Evolutionary conservation across 179 eudicot genomes (phyloP).

Genomic region (Amaranthus tricolor): DNA sequence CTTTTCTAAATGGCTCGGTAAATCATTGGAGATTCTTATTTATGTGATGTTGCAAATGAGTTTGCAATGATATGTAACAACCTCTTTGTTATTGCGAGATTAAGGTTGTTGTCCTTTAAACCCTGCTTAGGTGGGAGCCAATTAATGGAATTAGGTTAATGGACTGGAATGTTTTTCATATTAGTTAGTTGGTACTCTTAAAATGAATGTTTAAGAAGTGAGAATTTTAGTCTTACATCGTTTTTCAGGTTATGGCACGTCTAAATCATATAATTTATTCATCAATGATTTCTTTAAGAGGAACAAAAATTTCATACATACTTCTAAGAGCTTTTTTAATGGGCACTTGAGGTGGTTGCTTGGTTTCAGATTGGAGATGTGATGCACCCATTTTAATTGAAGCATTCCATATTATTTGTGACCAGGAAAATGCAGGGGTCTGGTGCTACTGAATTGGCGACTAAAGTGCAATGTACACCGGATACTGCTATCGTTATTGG

Average conservation of each 20-base stretch:
- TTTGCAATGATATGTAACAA: no score
- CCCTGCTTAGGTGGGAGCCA: no score
- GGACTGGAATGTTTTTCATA: no score
- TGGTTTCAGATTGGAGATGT: not conserved
- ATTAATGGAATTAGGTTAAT: no score
- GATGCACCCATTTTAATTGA: not conserved
- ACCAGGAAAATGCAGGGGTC: constrained; percentile 78
- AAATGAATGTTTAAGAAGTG: not conserved
- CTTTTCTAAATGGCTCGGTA: no score
- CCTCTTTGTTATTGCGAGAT: no score
- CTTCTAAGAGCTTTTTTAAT: not conserved
- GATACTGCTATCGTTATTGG: constrained; percentile 49
- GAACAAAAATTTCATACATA: not conserved
- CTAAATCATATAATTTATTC: no score
- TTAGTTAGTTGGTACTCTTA: not conserved
- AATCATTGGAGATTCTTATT: no score
- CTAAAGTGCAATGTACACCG: constrained; percentile 52
- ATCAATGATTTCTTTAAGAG: not conserved
- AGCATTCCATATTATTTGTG: constrained; percentile 12
- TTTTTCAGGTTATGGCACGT: no score
- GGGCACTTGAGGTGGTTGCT: not conserved
- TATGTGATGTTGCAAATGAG: no score
- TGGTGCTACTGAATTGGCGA: constrained; percentile 80
- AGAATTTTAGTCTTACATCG: not conserved
- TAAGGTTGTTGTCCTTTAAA: no score